phyloP scores from a whole-genome alignment of 2,329 filamentous ascomycete species.

The Scedosporium dehoogii region DNA sequence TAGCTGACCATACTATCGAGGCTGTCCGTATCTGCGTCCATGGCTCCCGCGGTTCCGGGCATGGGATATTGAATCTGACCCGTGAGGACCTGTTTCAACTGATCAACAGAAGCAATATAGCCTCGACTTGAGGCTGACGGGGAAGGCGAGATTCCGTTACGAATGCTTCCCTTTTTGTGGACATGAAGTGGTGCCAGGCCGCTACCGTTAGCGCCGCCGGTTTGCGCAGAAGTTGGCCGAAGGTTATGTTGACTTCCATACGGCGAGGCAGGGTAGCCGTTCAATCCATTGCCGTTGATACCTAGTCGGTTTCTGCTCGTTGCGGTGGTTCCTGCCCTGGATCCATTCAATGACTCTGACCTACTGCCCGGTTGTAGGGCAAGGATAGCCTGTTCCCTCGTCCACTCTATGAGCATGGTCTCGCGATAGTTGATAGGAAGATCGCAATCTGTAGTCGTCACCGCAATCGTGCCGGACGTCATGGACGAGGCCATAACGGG shows the following conservation, averaged over 20 bases:
- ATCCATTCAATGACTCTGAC: slow-evolving; percentile 66
- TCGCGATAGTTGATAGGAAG: slow-evolving; percentile 61
- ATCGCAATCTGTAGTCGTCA: slow-evolving; percentile 33
- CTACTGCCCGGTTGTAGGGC: slow-evolving; percentile 59
- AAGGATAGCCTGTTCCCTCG: slow-evolving; percentile 61
- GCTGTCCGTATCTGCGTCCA: slow-evolving; percentile 30
- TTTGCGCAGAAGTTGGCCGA: slow-evolving; percentile 35
- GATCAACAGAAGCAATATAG: slow-evolving; percentile 51
- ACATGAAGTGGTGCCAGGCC: slow-evolving; percentile 26
- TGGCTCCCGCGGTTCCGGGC: slow-evolving; percentile 25
- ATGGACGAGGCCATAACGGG: slow-evolving; percentile 46
- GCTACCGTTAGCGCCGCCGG: slow-evolving; percentile 19
- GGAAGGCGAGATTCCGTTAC: slow-evolving; percentile 38
- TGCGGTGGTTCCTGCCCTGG: slow-evolving; percentile 51
- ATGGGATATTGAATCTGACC: slow-evolving; percentile 34
- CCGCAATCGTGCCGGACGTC: slow-evolving; percentile 23
- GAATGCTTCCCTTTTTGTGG: slow-evolving; percentile 43
- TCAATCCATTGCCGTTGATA: slow-evolving; percentile 38
- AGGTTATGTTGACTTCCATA: slow-evolving; percentile 40
- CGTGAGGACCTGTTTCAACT: slow-evolving; percentile 51
- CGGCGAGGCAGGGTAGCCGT: slow-evolving; percentile 27
- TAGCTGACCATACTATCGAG: slow-evolving; percentile 65
- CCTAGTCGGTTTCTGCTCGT: slow-evolving; percentile 46
- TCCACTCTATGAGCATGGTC: slow-evolving; percentile 72
- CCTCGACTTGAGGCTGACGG: slow-evolving; percentile 33